Evolutionary conservation across 495 filamentous ascomycete species (phyloP), one percentile per base, ranked within the genome.

Genomic region (Immersiella caudata): DNA sequence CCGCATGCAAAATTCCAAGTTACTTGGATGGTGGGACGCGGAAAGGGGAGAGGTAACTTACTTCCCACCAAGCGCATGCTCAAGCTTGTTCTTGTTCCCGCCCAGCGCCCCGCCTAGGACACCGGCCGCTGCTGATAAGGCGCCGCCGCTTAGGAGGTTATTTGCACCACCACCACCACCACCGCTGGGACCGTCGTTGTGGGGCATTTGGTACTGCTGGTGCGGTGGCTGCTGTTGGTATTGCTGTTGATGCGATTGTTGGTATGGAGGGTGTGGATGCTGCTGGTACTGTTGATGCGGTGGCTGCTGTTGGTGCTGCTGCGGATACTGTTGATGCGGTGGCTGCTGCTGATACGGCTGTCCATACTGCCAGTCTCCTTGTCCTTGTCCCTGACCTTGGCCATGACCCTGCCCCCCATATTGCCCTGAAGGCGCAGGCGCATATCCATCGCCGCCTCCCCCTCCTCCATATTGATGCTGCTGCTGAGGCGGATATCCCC

Each of bases 51-150:
- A 7, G 35, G 11, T 8, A 25, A 50, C 60, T 49, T 62, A 62
- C 60, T 62, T 62, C 21, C 60, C 60, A 21, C 60, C 36, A 8
- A 62, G 27, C 20, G 36, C 60, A 21, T 62, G 27, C 60, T 62
- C 27, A 5, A 62, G 21, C 60, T 62, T 62, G 21, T 22, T 25
- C 18, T 33, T 33, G 29, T 33, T 33, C 29, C 58, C 58, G 27
- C 58, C 58, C 18, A 33, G 29, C 6, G 58, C 58, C 7, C 60
- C 60, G 22, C 60, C 60, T 6, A 62, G 60, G 8, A 62, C 16
- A 2, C 40, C 40, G 40, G 40, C 40, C 2, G 40, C 54, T 57
- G 54, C 54, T 21, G 54, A 24, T 4, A 57, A 21, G 21, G 54
- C 54, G 54, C 54, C 60, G 8, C 60, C 60, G 33, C 60, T 29